phyloP scores from a whole-genome alignment of 495 filamentous ascomycete species.

The Podospora fimiseda region DNA sequence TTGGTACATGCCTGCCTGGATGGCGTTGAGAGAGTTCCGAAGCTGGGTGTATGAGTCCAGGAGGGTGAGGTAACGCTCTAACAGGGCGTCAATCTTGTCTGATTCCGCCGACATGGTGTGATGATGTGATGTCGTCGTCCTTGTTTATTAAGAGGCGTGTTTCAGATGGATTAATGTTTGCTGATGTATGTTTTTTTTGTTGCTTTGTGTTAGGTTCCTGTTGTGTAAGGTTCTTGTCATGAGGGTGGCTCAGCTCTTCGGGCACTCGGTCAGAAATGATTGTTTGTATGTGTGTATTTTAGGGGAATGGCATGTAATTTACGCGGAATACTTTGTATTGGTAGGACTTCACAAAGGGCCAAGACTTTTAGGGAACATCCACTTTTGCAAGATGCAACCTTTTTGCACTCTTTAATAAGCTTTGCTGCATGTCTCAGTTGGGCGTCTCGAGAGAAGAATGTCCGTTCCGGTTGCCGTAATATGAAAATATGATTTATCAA shows the following conservation, averaged over 20 bases:
- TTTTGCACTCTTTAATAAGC: too few relatives aligned
- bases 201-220: neutral
- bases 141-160: neutral
- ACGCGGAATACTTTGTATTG: too few relatives aligned
- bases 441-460: neutral
- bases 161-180: neutral
- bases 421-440: neutral
- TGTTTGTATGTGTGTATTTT: too few relatives aligned
- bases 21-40: slow-evolving; percentile 45
- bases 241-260: neutral
- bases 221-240: neutral
- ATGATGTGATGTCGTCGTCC: neutral
- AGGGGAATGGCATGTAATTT: too few relatives aligned
- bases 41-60: slow-evolving; percentile 64
- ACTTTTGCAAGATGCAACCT: too few relatives aligned
- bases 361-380: too few relatives aligned
- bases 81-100: slow-evolving; percentile 52
- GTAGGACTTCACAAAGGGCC: too few relatives aligned
- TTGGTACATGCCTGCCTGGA: slow-evolving; percentile 50
- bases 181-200: neutral
- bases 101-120: neutral
- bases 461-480: neutral
- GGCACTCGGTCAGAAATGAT: too few relatives aligned
- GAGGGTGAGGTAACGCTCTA: slow-evolving; percentile 62
- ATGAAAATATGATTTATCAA: neutral